Evolutionary conservation across 768 basidiomycete genomes (phyloP).

Genomic region (Mycena galopus): DNA sequence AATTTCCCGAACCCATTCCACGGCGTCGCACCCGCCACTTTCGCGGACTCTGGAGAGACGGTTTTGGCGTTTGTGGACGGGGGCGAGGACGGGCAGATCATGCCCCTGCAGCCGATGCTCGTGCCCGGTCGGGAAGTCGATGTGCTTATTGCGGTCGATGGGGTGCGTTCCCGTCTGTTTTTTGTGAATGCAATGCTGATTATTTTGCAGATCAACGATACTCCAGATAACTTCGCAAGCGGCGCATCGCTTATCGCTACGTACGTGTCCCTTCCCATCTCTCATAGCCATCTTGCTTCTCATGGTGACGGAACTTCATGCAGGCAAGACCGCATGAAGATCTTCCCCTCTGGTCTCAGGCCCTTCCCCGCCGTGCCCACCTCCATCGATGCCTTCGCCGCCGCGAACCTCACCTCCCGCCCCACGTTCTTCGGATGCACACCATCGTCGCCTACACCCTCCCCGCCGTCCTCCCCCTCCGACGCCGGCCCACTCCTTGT

Average conservation of each 20-base stretch:
- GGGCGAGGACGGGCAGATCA: conserved; percentile 57
- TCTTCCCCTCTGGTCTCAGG: conserved; percentile 42
- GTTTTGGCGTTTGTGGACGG: conserved; percentile 55
- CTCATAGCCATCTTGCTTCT: background rate
- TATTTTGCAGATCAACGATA: conserved; percentile 17
- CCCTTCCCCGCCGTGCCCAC: conserved; percentile 49
- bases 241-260: conserved; percentile 37
- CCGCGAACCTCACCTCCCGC: conserved; percentile 50
- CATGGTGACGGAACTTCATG: too few species aligned
- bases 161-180: conserved; percentile 43
- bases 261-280: background rate
- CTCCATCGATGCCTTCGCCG: conserved; percentile 44
- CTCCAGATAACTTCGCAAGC: conserved; percentile 3
- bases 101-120: conserved; percentile 65
- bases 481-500: conserved; percentile 64
- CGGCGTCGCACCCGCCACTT: conserved; percentile 49
- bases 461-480: background rate
- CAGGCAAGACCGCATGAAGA: conserved; percentile 34
- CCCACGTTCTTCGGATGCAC: conserved; percentile 65
- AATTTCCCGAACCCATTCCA: conserved; percentile 54
- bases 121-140: conserved; percentile 61
- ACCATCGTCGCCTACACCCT: conserved; percentile 15
- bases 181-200: background rate
- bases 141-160: conserved; percentile 65
- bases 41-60: conserved; percentile 48